phyloP scores from a whole-genome alignment of 805 yeast genomes.

The Kazachstania martiniae region DNA sequence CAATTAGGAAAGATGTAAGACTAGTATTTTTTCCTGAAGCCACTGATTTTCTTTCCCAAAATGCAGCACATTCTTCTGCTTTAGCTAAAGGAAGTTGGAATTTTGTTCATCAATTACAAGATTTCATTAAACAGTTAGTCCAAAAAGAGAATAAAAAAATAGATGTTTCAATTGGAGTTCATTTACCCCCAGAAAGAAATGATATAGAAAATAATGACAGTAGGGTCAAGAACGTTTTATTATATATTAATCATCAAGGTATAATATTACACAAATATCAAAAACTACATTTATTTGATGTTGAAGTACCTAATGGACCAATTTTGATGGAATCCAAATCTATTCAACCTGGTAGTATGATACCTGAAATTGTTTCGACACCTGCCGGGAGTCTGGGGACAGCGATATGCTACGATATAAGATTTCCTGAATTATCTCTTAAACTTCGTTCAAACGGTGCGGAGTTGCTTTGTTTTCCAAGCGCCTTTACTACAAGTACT shows the following conservation, averaged over 20 bases:
- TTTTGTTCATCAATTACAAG: slow-evolving; percentile 36
- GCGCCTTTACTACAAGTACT: slow-evolving; percentile 87
- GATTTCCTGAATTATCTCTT: slow-evolving; percentile 75
- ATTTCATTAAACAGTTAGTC: slow-evolving; percentile 33
- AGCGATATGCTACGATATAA: slow-evolving; percentile 75
- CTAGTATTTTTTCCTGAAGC: slow-evolving; percentile 90
- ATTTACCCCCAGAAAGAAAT: slow-evolving; percentile 49
- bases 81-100: slow-evolving; percentile 42
- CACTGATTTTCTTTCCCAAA: slow-evolving; percentile 71
- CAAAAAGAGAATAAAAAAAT: slow-evolving; percentile 32
- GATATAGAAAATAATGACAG: slow-evolving; percentile 14
- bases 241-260: slow-evolving; percentile 64
- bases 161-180: slow-evolving; percentile 78
- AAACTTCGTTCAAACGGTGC: slow-evolving; percentile 61
- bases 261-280: slow-evolving; percentile 60
- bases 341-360: slow-evolving; percentile 63
- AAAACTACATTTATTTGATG: slow-evolving; percentile 84
- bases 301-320: slow-evolving; percentile 70
- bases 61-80: slow-evolving; percentile 50
- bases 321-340: slow-evolving; percentile 64
- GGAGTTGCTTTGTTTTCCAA: slow-evolving; percentile 67
- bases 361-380: slow-evolving; percentile 45
- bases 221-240: slow-evolving; percentile 57
- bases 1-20: slow-evolving; percentile 49
- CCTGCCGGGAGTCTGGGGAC: slow-evolving; percentile 58